These are phyloP conservation scores for Paraphoma chrysanthemicola DNA, from an alignment of 2,329 filamentous ascomycete genomes.

Conservation along the genomic window DNA sequence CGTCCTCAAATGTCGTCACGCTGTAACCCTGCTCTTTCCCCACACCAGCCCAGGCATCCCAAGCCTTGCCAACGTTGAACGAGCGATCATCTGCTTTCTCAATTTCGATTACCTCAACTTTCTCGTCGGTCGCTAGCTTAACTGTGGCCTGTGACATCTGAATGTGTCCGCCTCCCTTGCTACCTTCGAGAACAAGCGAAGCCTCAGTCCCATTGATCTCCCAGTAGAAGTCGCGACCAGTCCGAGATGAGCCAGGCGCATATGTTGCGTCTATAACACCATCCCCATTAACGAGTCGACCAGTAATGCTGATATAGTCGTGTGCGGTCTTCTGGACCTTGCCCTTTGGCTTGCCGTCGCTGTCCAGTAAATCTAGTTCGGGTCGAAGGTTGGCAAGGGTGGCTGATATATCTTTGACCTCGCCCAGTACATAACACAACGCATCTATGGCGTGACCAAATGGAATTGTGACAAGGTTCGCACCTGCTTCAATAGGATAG, in stretches of 20 bases:
- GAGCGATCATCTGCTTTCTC: constrained; percentile 55
- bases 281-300: constrained; percentile 26
- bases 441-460: constrained; percentile 46
- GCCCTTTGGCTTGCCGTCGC: constrained; percentile 20
- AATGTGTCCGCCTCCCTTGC: constrained; percentile 35
- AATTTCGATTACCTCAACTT: constrained; percentile 55
- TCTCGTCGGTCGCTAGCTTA: constrained; percentile 43
- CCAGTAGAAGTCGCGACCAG: constrained; percentile 38
- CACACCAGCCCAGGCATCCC: constrained; percentile 61
- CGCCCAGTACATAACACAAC: constrained; percentile 37
- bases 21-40: constrained; percentile 29
- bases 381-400: constrained; percentile 31
- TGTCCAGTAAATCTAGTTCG: constrained; percentile 26
- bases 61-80: constrained; percentile 62
- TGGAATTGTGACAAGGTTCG: constrained; percentile 52
- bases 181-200: constrained; percentile 36
- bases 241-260: constrained; percentile 23
- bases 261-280: constrained; percentile 35
- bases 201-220: constrained; percentile 50
- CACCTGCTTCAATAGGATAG: constrained; percentile 54
- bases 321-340: constrained; percentile 35
- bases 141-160: constrained; percentile 53
- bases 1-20: constrained; percentile 43
- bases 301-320: constrained; percentile 35
- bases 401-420: constrained; percentile 33